phyloP scores from a whole-genome alignment of 2,329 filamentous ascomycete genomes.

The Thermoascus crustaceus region DNA sequence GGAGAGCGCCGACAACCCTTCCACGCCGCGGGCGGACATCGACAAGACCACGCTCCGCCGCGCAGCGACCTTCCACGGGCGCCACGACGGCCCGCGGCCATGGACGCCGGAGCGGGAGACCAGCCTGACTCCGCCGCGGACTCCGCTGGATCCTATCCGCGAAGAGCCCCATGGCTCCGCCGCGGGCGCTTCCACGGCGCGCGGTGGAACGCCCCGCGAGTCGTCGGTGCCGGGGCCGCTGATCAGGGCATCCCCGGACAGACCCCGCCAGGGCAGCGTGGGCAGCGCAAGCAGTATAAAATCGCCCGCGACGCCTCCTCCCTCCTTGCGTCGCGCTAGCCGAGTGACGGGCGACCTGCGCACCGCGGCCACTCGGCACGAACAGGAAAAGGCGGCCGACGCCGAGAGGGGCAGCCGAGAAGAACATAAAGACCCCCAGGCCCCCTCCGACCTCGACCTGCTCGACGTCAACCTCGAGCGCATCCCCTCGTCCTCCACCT shows the following conservation, averaged over 20 bases:
- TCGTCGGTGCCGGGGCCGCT: slow-evolving; percentile 22
- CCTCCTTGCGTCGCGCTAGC: slow-evolving; percentile 61
- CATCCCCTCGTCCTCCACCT: slow-evolving; percentile 45
- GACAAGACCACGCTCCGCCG: slow-evolving; percentile 21
- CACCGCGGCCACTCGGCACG: slow-evolving; percentile 54
- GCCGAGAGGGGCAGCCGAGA: slow-evolving; percentile 29
- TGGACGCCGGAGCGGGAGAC: slow-evolving; percentile 24
- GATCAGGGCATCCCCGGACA: slow-evolving; percentile 26
- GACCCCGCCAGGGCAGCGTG: slow-evolving; percentile 46
- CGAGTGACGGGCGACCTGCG: slow-evolving; percentile 69
- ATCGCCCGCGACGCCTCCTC: slow-evolving; percentile 53
- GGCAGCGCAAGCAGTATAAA: slow-evolving; percentile 42
- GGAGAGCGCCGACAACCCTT: slow-evolving; percentile 6
- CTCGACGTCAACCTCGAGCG: slow-evolving; percentile 20
- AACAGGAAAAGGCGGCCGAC: slow-evolving; percentile 22
- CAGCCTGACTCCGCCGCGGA: slow-evolving; percentile 30
- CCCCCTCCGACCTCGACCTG: background rate
- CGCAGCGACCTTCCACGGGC: slow-evolving; percentile 31
- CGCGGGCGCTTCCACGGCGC: slow-evolving; percentile 20
- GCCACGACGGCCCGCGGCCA: slow-evolving; percentile 18
- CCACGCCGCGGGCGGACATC: slow-evolving; percentile 21
- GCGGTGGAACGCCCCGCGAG: slow-evolving; percentile 11
- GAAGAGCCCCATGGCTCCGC: slow-evolving; percentile 39
- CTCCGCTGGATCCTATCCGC: slow-evolving; percentile 44
- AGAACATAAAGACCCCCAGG: slow-evolving; percentile 33